phyloP scores from a whole-genome alignment of 2,329 filamentous ascomycete genomes.

The Penicillium sp. region DNA sequence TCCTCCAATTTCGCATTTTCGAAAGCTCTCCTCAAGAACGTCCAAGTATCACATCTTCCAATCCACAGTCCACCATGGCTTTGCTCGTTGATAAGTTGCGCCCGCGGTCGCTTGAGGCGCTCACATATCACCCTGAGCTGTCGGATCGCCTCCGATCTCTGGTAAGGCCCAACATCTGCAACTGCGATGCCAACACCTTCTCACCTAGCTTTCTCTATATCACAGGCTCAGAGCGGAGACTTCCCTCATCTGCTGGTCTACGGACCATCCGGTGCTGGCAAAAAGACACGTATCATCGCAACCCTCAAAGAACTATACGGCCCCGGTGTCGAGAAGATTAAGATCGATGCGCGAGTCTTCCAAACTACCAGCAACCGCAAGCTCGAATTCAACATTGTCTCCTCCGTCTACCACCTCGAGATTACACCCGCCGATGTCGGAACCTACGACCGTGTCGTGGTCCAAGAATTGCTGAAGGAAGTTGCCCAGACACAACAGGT shows the following conservation, averaged over 20 bases:
- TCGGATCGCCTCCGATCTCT: constrained; percentile 85
- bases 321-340: constrained; percentile 98
- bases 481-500: constrained; percentile 99
- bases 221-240: constrained; percentile 90
- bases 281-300: constrained; percentile 95
- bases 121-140: constrained; percentile 88
- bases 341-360: constrained; percentile 96
- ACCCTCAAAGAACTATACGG: constrained; percentile 95
- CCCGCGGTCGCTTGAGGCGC: constrained; percentile 56
- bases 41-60: constrained; percentile 1
- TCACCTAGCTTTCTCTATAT: constrained; percentile 19
- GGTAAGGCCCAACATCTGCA: constrained; percentile 56
- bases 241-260: constrained; percentile 98
- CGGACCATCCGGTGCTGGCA: constrained; percentile 93
- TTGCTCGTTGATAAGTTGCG: constrained; percentile 70
- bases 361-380: constrained; percentile 95
- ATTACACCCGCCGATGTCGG: constrained; percentile 98
- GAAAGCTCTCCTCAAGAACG: constrained; percentile 12
- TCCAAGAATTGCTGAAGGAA: constrained; percentile 95
- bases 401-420: constrained; percentile 96
- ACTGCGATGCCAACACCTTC: constrained; percentile 6
- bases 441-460: constrained; percentile 92
- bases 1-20: constrained; percentile 29
- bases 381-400: constrained; percentile 98
- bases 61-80: constrained; percentile 57